A percentile compares a stretch with the other conserved stretches of the same genome.
Evolutionary conservation across 176 grass and related monocot genomes (phyloP).

Genomic region (Oryza rufipogon): DNA sequence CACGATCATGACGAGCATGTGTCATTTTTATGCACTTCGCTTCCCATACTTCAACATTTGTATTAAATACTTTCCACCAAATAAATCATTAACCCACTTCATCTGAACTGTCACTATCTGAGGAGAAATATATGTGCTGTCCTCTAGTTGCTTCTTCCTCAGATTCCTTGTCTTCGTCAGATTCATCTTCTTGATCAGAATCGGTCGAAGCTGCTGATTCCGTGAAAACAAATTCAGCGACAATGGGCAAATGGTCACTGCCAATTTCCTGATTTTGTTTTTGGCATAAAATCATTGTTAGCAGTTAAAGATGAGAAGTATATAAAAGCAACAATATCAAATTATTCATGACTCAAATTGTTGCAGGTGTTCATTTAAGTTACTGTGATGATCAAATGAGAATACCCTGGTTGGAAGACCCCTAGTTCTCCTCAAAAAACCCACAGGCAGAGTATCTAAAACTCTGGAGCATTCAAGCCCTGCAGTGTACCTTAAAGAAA

Average conservation of each 20-base stretch:
- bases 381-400: background rate
- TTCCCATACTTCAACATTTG: background rate
- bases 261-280: conserved; percentile 70
- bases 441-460: conserved; percentile 67
- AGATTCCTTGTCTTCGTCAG: conserved; percentile 21
- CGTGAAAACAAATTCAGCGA: conserved; percentile 77
- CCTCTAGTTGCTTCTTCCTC: background rate
- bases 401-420: conserved; percentile 83
- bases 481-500: conserved; percentile 64
- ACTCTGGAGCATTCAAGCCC: conserved; percentile 80
- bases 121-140: conserved; percentile 31
- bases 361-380: background rate
- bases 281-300: background rate
- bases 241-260: conserved; percentile 81
- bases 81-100: conserved; percentile 6
- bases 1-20: background rate
- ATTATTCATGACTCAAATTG: background rate
- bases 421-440: conserved; percentile 58
- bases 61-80: conserved; percentile 13
- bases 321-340: background rate
- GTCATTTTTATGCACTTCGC: background rate
- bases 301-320: background rate
- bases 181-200: conserved; percentile 19
- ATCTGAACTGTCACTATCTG: conserved; percentile 6
- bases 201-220: background rate